phyloP scores from a whole-genome alignment of 2,329 filamentous ascomycete species.

The Paraphoma chrysanthemicola region DNA sequence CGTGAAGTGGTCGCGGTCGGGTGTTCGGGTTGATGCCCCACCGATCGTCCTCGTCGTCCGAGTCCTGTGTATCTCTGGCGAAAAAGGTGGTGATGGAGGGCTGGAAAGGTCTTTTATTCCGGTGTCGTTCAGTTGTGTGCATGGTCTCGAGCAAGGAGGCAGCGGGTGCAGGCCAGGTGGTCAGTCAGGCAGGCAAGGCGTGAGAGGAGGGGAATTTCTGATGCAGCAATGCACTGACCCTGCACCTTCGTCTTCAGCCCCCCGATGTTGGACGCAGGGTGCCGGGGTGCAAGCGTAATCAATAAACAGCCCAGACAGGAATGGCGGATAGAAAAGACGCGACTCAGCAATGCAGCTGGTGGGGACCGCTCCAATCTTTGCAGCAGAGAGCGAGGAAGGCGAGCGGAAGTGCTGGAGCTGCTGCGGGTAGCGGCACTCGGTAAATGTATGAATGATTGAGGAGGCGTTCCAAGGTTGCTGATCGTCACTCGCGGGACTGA shows the following conservation, averaged over 20 bases:
- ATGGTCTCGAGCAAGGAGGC: conserved; percentile 18
- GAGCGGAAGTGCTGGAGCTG: not conserved
- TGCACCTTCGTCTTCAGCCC: conserved; percentile 5
- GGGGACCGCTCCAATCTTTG: not conserved
- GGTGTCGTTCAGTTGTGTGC: conserved; percentile 33
- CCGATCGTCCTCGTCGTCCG: conserved; percentile 28
- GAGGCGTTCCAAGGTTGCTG: conserved; percentile 14
- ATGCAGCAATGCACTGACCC: conserved; percentile 25
- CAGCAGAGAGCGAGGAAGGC: not conserved
- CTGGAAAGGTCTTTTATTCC: conserved; percentile 54
- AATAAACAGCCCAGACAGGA: conserved; percentile 20
- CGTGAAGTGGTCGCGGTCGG: conserved; percentile 25
- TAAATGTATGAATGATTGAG: conserved; percentile 9
- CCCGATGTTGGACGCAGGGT: conserved; percentile 7
- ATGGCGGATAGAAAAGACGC: conserved; percentile 22
- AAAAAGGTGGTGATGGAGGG: conserved; percentile 56
- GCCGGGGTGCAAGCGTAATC: conserved; percentile 24
- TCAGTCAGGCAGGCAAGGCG: conserved; percentile 9
- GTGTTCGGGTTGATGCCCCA: conserved; percentile 36
- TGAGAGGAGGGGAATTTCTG: conserved; percentile 18
- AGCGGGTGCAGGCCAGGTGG: conserved; percentile 6
- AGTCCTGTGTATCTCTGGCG: conserved; percentile 22
- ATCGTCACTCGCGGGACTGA: conserved; percentile 17
- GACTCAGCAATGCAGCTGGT: conserved; percentile 4
- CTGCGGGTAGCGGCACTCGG: conserved; percentile 18